Evolutionary conservation across 306 rosid genomes (phyloP).

Genomic region (Gastrolobium villosum): DNA sequence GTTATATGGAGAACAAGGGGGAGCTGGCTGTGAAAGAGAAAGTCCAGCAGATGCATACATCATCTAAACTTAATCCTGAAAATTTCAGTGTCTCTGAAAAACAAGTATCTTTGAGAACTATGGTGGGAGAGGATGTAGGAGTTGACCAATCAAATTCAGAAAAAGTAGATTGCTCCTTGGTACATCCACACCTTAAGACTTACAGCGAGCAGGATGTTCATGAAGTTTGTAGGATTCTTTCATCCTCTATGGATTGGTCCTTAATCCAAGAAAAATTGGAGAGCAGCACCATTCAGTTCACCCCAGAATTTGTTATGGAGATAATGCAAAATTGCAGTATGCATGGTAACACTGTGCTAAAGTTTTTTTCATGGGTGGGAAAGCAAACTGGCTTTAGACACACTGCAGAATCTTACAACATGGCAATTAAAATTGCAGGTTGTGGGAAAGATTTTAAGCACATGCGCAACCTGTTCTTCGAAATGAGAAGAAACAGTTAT

Average conservation of each 20-base stretch:
- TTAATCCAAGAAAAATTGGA: conserved; percentile 66
- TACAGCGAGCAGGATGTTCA: conserved; percentile 62
- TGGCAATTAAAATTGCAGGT: conserved; percentile 90
- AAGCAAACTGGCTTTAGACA: conserved; percentile 69
- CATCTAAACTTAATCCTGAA: conserved; percentile 54
- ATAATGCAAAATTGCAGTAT: conserved; percentile 59
- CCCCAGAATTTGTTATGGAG: conserved; percentile 72
- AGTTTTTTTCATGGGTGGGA: conserved; percentile 85
- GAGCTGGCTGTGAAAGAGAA: conserved; percentile 59
- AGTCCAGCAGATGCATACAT: conserved; percentile 67
- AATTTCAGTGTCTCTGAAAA: conserved; percentile 44
- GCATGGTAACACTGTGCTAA: conserved; percentile 64
- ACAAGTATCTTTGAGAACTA: conserved; percentile 43
- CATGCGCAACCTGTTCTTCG: conserved; percentile 83
- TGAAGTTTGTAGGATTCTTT: conserved; percentile 61
- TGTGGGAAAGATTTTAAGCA: conserved; percentile 87
- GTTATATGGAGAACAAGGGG: conserved; percentile 69
- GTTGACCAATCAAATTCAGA: conserved; percentile 45
- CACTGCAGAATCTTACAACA: conserved; percentile 79
- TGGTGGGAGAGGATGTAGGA: conserved; percentile 44
- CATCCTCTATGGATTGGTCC: conserved; percentile 67
- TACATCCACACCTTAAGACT: conserved; percentile 51
- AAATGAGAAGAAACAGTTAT: conserved; percentile 80
- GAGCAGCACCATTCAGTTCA: conserved; percentile 62
- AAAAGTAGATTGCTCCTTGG: conserved; percentile 34